Evolutionary conservation across 1,284 basidiomycete genomes (phyloP).

Genomic region (Malassezia furfur): DNA sequence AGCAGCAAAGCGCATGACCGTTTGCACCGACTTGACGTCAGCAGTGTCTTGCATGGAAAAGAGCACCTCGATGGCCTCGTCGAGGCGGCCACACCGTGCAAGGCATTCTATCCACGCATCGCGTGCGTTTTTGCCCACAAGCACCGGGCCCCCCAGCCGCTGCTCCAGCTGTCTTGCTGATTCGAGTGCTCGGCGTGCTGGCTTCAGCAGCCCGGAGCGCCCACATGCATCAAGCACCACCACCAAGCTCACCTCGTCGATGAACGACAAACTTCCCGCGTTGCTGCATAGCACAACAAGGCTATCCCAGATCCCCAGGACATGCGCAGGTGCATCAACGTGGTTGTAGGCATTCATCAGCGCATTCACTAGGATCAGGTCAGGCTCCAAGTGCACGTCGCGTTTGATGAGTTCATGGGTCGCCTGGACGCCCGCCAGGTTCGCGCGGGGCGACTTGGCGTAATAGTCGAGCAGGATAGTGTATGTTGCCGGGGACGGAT

Average conservation of each 20-base stretch:
- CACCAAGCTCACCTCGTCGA: slow-evolving; percentile 62
- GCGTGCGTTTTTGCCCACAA: slow-evolving; percentile 58
- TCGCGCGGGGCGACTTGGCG: slow-evolving; percentile 27
- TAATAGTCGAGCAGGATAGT: slow-evolving; percentile 60
- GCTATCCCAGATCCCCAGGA: slow-evolving; percentile 70
- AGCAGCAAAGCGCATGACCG: slow-evolving; percentile 48
- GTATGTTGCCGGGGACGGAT: slow-evolving; percentile 60
- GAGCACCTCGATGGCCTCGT: slow-evolving; percentile 62
- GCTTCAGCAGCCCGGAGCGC: slow-evolving; percentile 50
- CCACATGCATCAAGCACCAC: slow-evolving; percentile 78
- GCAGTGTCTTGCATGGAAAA: slow-evolving; percentile 54
- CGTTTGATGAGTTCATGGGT: slow-evolving; percentile 69
- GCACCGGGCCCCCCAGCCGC: slow-evolving; percentile 7
- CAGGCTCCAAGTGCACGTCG: slow-evolving; percentile 65
- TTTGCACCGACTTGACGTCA: slow-evolving; percentile 43
- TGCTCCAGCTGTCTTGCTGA: slow-evolving; percentile 19
- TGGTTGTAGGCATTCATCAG: slow-evolving; percentile 83
- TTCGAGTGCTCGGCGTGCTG: slow-evolving; percentile 19
- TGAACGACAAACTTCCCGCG: slow-evolving; percentile 35
- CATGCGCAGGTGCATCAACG: slow-evolving; percentile 61
- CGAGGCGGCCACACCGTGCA: slow-evolving; percentile 60
- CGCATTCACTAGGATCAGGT: slow-evolving; percentile 68
- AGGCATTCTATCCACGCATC: slow-evolving; percentile 76
- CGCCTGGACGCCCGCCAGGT: slow-evolving; percentile 52
- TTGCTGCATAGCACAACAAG: slow-evolving; percentile 50